Evolutionary conservation across 2,329 filamentous ascomycete genomes (phyloP), one percentile per base, ranked within the genome.

Genomic region (Metarhizium anisopliae): DNA sequence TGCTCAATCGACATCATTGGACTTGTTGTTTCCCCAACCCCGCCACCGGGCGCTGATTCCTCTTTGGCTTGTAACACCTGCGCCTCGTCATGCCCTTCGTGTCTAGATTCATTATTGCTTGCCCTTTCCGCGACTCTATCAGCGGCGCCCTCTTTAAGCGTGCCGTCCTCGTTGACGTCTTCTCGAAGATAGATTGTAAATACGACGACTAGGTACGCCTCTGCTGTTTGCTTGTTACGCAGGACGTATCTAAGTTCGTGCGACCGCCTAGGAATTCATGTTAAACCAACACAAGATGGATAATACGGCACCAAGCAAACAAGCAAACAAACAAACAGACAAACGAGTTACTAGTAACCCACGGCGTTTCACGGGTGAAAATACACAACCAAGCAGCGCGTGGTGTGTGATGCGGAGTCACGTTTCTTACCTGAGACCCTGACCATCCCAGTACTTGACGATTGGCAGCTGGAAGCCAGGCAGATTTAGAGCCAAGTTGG

Each of bases 211-310:
- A 96, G 83, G 63, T 96, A 89, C 16, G 89, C 80, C 38, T 89
- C 81, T 51, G 82, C 82, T 0, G 89, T 93, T 25, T 77, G 71
- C 58, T 83, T 83, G 71, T 96, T 89, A 67, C 92, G 93, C 66
- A 97, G 80, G 57, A 95, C 90, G 72, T 97, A 96, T 80, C 92
- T 92, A 74, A 95, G 82, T 62, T 85, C 80, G 74, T 95, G 89
- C 76, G 89, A 87, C 77, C 88, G 89, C 68, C 82, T 80, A 64
- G 64, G 51, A 58, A 56, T 47, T 56, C 42, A 58, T 55, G 54
- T 63, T 63, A 61, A 65, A 38, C 35, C 47, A 40, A 51, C 42
- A 38, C 56, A 51, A 43, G 0, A 50, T 13, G 13, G 54, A 54
- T 5, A 25, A 38, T 30, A 49, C 32, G 3, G 32, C 7, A 35